phyloP scores from a whole-genome alignment of 2,329 filamentous ascomycete species.

The Cyphellophora europaea region DNA sequence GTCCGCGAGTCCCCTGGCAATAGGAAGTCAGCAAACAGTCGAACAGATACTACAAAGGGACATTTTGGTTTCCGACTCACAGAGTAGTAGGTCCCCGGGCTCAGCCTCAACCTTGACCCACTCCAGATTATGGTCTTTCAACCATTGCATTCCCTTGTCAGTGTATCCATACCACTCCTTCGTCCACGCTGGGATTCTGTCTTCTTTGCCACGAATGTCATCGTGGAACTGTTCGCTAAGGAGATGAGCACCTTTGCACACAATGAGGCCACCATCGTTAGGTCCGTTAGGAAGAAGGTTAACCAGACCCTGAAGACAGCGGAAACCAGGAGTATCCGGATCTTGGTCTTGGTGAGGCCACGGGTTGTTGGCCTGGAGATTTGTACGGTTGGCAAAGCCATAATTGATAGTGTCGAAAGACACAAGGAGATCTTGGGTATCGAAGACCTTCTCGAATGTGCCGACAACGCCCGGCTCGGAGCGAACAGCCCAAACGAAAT shows the following conservation, averaged over 20 bases:
- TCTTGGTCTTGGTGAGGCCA: conserved; percentile 41
- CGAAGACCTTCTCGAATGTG: conserved; percentile 34
- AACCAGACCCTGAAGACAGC: conserved; percentile 43
- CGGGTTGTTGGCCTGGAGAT: conserved; percentile 23
- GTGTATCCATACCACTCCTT: conserved; percentile 25
- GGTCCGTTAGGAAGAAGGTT: conserved; percentile 31
- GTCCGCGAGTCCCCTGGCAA: conserved; percentile 30
- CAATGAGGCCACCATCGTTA: conserved; percentile 29
- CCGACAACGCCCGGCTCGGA: conserved; percentile 32
- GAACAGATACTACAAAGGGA: no score
- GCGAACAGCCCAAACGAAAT: conserved; percentile 38
- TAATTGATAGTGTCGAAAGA: conserved; percentile 42
- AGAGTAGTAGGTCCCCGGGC: conserved; percentile 35
- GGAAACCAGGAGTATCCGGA: conserved; percentile 35
- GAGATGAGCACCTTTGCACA: conserved; percentile 24
- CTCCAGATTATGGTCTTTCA: conserved; percentile 21
- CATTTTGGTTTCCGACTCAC: conserved; percentile 10
- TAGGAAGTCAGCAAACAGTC: no score
- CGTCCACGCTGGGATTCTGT: conserved; percentile 20
- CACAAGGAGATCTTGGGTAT: conserved; percentile 23
- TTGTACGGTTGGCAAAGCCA: conserved; percentile 29
- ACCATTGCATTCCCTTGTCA: conserved; percentile 24
- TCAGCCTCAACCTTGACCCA: conserved; percentile 31
- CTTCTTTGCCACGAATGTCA: conserved; percentile 21
- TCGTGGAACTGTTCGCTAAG: conserved; percentile 24